Percentiles rank a stretch among this genome's conserved stretches.
phyloP scores from a whole-genome alignment of 2,329 filamentous ascomycete genomes.

The Penicillium sp. region DNA sequence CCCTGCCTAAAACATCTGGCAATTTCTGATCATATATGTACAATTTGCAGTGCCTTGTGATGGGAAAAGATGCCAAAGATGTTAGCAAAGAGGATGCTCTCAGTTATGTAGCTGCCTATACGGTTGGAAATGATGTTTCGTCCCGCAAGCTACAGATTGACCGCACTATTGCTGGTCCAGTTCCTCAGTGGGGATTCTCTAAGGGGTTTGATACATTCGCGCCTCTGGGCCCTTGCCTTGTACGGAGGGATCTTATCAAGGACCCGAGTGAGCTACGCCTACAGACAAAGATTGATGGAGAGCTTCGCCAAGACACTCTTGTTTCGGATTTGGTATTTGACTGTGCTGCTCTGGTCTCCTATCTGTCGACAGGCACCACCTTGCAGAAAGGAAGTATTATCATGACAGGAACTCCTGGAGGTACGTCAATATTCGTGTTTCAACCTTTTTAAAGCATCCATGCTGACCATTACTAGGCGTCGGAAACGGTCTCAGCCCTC shows the following conservation, averaged over 20 bases:
- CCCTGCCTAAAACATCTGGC: constrained; percentile 6
- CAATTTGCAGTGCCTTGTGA: constrained; percentile 45
- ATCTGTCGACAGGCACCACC: constrained; percentile 28
- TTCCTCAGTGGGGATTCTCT: constrained; percentile 58
- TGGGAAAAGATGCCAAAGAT: constrained; percentile 53
- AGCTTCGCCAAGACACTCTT: constrained; percentile 11
- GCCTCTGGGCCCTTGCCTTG: constrained; percentile 48
- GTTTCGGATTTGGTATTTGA: constrained; percentile 49
- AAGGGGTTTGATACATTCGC: constrained; percentile 59
- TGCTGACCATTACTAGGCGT: constrained; percentile 21
- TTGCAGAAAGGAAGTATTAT: constrained; percentile 30
- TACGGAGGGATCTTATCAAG: neutral
- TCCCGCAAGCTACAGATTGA: constrained; percentile 54
- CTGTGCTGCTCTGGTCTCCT: constrained; percentile 36
- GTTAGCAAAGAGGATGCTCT: constrained; percentile 47
- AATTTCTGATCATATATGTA: neutral
- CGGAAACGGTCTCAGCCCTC: constrained; percentile 45
- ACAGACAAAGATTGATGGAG: constrained; percentile 10
- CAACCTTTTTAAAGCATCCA: too few relatives aligned
- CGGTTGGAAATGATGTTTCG: constrained; percentile 56
- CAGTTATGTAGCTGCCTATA: constrained; percentile 54
- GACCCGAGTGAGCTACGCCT: constrained; percentile 4
- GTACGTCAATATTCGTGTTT: neutral
- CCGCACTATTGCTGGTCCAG: constrained; percentile 47
- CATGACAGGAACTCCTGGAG: constrained; percentile 29